Conservation (phyloP, 148 eudicot species). For the Cornus suecica region DNA sequence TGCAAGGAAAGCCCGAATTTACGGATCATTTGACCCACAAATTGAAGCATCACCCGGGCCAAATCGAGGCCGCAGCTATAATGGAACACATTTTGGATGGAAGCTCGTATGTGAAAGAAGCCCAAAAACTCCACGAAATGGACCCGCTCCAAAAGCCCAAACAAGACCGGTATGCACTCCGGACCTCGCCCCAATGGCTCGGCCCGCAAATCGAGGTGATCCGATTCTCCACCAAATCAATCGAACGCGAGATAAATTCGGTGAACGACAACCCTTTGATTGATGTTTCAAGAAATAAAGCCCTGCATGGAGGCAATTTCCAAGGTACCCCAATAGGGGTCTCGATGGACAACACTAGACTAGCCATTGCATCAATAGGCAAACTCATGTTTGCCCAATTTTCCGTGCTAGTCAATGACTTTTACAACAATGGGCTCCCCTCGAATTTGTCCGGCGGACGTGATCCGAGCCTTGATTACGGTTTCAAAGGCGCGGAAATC, state of each 20-base stretch:
- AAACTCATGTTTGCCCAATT: slow-evolving; percentile 32
- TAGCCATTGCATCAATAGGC: slow-evolving; percentile 29
- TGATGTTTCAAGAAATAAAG: slow-evolving; percentile 29
- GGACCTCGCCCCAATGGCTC: slow-evolving; percentile 34
- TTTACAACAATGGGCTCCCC: slow-evolving; percentile 35
- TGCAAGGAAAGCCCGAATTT: slow-evolving; percentile 36
- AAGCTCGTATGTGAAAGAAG: slow-evolving; percentile 29
- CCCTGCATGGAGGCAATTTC: slow-evolving; percentile 32
- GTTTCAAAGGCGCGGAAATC: slow-evolving; percentile 33
- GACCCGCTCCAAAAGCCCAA: slow-evolving; percentile 34
- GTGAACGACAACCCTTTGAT: slow-evolving; percentile 36
- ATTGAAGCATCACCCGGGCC: slow-evolving; percentile 36
- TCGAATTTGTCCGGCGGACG: slow-evolving; percentile 29
- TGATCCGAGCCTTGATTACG: slow-evolving; percentile 35
- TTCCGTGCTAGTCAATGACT: slow-evolving; percentile 36
- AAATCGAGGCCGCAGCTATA: slow-evolving; percentile 34
- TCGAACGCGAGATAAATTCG: slow-evolving; percentile 33
- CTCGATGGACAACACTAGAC: slow-evolving; percentile 35
- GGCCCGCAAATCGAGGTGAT: slow-evolving; percentile 38
- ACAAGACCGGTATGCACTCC: slow-evolving; percentile 34
- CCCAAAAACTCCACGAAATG: slow-evolving; percentile 28
- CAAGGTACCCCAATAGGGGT: slow-evolving; percentile 39
- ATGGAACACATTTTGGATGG: slow-evolving; percentile 36
- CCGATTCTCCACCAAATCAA: slow-evolving; percentile 25
- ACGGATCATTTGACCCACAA: slow-evolving; percentile 36